phyloP scores from a whole-genome alignment of 1,284 basidiomycete genomes.

The Takashimella tepidaria region DNA sequence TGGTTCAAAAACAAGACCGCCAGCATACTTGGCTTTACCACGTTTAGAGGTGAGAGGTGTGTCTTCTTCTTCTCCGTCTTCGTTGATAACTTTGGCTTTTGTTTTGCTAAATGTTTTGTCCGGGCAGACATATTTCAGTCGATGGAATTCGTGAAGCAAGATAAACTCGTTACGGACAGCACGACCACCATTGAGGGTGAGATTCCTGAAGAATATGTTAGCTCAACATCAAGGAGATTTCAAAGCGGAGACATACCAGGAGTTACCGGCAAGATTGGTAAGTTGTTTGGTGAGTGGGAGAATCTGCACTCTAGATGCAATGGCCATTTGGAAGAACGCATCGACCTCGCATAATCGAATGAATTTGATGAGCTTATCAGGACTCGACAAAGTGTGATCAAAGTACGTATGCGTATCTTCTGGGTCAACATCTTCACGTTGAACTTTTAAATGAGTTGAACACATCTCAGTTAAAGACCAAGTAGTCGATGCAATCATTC shows the following conservation, averaged over 20 bases:
- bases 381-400: slow-evolving; percentile 72
- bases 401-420: slow-evolving; percentile 91
- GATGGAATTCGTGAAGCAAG: slow-evolving; percentile 95
- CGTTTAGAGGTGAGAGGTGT: slow-evolving; percentile 56
- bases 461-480: slow-evolving; percentile 99
- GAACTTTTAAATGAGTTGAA: slow-evolving; percentile 76
- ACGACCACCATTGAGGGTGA: slow-evolving; percentile 89
- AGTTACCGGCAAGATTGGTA: slow-evolving; percentile 82
- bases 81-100: slow-evolving; percentile 49
- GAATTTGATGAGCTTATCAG: slow-evolving; percentile 78
- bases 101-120: slow-evolving; percentile 74
- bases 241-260: neutral
- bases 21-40: slow-evolving; percentile 95
- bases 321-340: slow-evolving; percentile 93
- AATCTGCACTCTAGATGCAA: slow-evolving; percentile 84
- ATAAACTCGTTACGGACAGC: slow-evolving; percentile 99
- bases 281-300: slow-evolving; percentile 85
- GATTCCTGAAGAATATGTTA: slow-evolving; percentile 59
- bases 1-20: slow-evolving; percentile 95
- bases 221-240: neutral
- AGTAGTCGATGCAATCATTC: slow-evolving; percentile 90
- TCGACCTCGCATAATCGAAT: slow-evolving; percentile 90
- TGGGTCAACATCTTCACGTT: slow-evolving; percentile 88
- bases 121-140: slow-evolving; percentile 91
- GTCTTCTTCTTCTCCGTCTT: slow-evolving; percentile 56